Evolutionary conservation across 371 early-diverging fungal species (phyloP), one percentile per base, ranked within the genome.

Genomic region (Mucor irregularis): DNA sequence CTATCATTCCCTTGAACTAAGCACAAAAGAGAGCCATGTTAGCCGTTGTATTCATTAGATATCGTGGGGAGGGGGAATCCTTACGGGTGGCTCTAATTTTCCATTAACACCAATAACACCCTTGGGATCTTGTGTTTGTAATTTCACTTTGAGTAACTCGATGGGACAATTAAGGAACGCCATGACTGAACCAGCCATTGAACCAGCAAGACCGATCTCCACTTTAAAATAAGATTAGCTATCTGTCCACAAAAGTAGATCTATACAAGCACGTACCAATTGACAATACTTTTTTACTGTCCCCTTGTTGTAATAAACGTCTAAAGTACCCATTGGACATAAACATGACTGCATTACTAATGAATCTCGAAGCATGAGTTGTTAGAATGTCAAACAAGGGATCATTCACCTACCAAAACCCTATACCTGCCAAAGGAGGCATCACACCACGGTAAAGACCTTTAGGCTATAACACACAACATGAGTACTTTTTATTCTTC

Each of bases 401-500:
- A 35, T 13, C 5, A 5, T 2, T 13, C 10, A 9, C 61, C 42
- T 72, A 87, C 88, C 91, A 91, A 42, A 93, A 80, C 42, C 92
- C 94, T 53, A 91, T 89, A n/a, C 93, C 94, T 47, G 86, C 78
- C 57, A 94, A 64, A 1, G 94, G 94, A 5, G 91, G 89, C 17
- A 85, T 80, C 10, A 90, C 88, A 47, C 94, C 94, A 68, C 86
- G 89, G 74, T 92, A 94, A 9, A 94, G 69, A 45, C 89, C 94
- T 26, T 71, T 65, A n/a, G 82, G 62, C 86, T 87, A 61, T 53
- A 33, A 14, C 13, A 25, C 33, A 42, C 16, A 47, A 14, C 24
- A 17, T 8, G 8, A 47, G 33, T 40, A 17, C 33, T 4, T 22
- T n/a, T 52, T 26, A n/a, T 25, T 25, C 11, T 31, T 35, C 26